Conservation (phyloP, 306 rosid genomes). For the Cicer cuneatum region DNA sequence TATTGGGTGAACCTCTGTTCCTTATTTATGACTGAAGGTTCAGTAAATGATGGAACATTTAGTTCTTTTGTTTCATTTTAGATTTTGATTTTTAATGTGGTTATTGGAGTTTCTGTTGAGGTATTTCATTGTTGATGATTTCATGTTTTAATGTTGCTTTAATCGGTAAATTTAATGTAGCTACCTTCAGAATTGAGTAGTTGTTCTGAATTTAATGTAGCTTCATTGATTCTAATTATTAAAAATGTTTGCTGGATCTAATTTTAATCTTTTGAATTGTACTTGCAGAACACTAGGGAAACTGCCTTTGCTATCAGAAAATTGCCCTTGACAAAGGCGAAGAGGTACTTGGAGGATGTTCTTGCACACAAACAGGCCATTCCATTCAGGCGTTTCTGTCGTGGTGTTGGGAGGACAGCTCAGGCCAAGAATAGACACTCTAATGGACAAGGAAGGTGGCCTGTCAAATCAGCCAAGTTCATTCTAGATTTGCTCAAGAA, state of each 20-base stretch:
- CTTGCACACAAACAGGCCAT: conserved; percentile 94
- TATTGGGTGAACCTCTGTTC: conserved; percentile 51
- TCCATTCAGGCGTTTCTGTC: conserved; percentile 87
- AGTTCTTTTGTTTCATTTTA: background rate
- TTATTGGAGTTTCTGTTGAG: too few species aligned
- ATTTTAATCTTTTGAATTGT: background rate
- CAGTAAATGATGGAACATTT: conserved; percentile 51
- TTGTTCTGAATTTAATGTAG: too few species aligned
- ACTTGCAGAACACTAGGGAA: conserved; percentile 80
- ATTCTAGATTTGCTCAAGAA: conserved; percentile 86
- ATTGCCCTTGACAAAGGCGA: conserved; percentile 79
- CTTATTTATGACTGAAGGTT: conserved; percentile 40
- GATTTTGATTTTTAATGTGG: too few species aligned
- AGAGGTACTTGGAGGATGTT: conserved; percentile 89
- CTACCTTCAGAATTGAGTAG: conserved; percentile 12
- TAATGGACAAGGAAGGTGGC: conserved; percentile 98
- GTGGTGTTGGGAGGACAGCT: conserved; percentile 96
- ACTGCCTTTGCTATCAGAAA: conserved; percentile 82
- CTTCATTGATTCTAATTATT: too few species aligned
- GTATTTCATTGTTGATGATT: too few species aligned
- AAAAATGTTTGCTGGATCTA: background rate
- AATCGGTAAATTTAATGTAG: too few species aligned
- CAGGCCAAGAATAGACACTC: conserved; percentile 95
- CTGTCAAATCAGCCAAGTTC: conserved; percentile 84
- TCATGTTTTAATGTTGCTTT: too few species aligned